phyloP scores from a whole-genome alignment of 768 basidiomycete genomes.

The Terana coerulea region DNA sequence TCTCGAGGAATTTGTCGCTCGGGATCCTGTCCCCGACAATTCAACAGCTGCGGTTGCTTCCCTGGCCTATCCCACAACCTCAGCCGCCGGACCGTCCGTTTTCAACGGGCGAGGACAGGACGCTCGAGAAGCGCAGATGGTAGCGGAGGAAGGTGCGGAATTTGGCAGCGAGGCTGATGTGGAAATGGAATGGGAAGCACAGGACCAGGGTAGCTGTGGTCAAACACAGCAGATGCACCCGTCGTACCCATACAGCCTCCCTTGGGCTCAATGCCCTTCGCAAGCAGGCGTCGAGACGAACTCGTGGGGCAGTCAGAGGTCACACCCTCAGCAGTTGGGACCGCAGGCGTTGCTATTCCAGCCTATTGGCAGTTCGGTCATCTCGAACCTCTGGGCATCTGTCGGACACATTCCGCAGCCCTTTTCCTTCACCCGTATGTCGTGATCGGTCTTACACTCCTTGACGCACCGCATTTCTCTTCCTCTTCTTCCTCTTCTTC shows the following conservation, averaged over 20 bases:
- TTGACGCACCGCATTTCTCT: too few relatives aligned
- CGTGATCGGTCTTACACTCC: too few relatives aligned
- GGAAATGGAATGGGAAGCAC: background rate
- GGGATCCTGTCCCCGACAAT: background rate
- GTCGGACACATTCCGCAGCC: background rate
- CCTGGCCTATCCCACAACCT: too few relatives aligned
- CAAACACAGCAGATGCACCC: background rate
- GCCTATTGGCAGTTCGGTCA: background rate
- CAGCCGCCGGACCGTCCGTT: too few relatives aligned
- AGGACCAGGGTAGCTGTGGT: background rate
- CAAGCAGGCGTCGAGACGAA: too few relatives aligned
- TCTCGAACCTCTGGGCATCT: background rate
- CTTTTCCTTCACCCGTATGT: background rate
- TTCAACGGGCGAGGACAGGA: background rate
- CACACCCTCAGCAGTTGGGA: too few relatives aligned
- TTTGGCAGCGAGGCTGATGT: slow-evolving; percentile 1
- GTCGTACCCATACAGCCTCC: too few relatives aligned
- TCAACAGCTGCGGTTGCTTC: too few relatives aligned
- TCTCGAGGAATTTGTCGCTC: slow-evolving; percentile 5
- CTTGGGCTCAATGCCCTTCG: too few relatives aligned
- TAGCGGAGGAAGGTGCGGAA: slow-evolving; percentile 3
- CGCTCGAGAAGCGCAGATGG: background rate
- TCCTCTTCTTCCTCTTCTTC: too few relatives aligned
- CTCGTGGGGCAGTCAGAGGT: too few relatives aligned
- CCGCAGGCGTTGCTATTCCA: slow-evolving; percentile 3